Percentiles rank a stretch among this genome's conserved stretches.
Evolutionary conservation across 2,329 filamentous ascomycete genomes (phyloP).

Genomic region (Atkinsonella texensis): DNA sequence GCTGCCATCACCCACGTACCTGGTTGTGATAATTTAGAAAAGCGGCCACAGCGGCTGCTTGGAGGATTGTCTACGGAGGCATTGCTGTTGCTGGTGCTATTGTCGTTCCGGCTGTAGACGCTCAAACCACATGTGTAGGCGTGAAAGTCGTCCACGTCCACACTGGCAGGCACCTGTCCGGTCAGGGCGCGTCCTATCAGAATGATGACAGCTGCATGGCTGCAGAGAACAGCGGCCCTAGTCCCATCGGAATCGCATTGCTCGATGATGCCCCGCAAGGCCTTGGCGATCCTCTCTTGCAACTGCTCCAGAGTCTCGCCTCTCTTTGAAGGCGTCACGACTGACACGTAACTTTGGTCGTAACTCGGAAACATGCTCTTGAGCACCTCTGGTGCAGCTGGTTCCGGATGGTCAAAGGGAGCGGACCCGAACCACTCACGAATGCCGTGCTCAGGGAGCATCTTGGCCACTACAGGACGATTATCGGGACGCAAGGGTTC

Average conservation of each 20-base stretch:
- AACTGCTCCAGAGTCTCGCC: constrained; percentile 74
- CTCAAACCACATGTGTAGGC: constrained; percentile 77
- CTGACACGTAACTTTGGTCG: constrained; percentile 44
- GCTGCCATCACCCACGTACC: not conserved
- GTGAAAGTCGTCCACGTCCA: constrained; percentile 65
- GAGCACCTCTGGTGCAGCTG: constrained; percentile 53
- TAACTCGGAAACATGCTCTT: constrained; percentile 55
- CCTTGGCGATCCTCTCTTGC: constrained; percentile 65
- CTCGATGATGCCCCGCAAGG: constrained; percentile 57
- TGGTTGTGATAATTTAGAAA: not conserved
- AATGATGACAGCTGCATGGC: constrained; percentile 84
- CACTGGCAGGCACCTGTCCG: constrained; percentile 59
- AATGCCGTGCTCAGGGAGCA: constrained; percentile 45
- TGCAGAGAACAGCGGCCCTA: constrained; percentile 66
- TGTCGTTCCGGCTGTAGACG: constrained; percentile 36
- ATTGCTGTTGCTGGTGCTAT: constrained; percentile 3
- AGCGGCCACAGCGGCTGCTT: constrained; percentile 3
- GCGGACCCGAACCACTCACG: constrained; percentile 90
- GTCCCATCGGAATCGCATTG: constrained; percentile 60
- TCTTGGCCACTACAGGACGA: constrained; percentile 17
- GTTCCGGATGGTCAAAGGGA: constrained; percentile 72
- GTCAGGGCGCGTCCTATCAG: constrained; percentile 74
- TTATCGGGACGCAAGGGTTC: not conserved
- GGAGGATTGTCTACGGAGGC: not conserved
- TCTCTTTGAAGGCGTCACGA: constrained; percentile 52